These are phyloP conservation scores for Lichtheimia ornata DNA, from an alignment of 371 early-diverging fungal species.

Conservation along the genomic window DNA sequence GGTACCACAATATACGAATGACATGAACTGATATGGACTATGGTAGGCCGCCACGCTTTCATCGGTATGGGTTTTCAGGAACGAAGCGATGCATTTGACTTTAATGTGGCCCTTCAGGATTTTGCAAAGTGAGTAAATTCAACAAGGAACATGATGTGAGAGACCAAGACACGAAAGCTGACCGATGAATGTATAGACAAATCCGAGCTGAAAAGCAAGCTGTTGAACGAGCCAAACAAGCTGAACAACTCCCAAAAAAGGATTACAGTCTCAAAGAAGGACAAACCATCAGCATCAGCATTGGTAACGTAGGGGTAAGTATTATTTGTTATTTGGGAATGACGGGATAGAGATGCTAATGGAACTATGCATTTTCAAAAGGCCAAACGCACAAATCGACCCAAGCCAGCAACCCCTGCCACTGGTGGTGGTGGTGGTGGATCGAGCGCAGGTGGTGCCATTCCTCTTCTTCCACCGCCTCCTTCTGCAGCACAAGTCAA, in stretches of 20 bases:
- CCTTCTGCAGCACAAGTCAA: constrained; percentile 57
- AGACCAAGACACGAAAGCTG: no score
- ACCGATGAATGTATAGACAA: constrained; percentile 40
- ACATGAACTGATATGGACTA: neutral
- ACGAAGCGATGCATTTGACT: constrained; percentile 88
- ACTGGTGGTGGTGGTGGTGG: neutral
- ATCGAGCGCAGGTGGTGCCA: constrained; percentile 19
- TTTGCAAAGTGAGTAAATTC: constrained; percentile 57
- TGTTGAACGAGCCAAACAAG: constrained; percentile 45
- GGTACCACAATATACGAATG: neutral
- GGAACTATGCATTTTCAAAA: neutral
- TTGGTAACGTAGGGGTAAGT: constrained; percentile 64
- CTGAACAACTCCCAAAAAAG: constrained; percentile 57
- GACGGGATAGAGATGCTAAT: neutral
- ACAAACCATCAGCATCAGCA: constrained; percentile 78
- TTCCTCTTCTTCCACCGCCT: constrained; percentile 55
- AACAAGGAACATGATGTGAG: neutral
- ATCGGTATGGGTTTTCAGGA: constrained; percentile 91
- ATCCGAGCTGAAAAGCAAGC: constrained; percentile 60
- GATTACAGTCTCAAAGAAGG: constrained; percentile 89
- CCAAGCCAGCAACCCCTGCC: neutral
- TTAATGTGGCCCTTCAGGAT: constrained; percentile 91
- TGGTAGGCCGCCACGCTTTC: constrained; percentile 77
- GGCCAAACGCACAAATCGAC: constrained; percentile 10
- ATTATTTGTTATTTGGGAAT: neutral